Evolutionary conservation across 2,329 filamentous ascomycete genomes (phyloP).

Genomic region (Colletotrichum shisoi): DNA sequence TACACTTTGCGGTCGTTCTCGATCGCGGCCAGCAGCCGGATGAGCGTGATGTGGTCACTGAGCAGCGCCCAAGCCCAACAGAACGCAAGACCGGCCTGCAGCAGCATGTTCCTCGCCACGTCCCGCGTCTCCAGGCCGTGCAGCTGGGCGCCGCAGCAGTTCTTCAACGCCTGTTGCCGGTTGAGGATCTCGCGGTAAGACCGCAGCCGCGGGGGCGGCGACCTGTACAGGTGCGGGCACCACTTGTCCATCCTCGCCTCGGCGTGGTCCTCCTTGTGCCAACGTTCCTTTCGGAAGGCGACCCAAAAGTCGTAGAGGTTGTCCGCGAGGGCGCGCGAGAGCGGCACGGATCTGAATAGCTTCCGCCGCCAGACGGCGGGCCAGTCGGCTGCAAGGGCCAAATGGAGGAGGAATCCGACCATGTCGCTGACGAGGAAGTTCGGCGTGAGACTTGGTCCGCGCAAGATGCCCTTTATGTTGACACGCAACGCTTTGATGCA

Average conservation of each 20-base stretch:
- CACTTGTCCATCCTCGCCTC: constrained; percentile 19
- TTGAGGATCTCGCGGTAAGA: constrained; percentile 39
- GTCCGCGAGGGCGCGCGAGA: constrained; percentile 2
- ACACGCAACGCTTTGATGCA: constrained; percentile 20
- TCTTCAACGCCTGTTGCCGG: constrained; percentile 35
- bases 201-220: constrained; percentile 26
- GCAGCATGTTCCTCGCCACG: constrained; percentile 25
- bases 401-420: constrained; percentile 6
- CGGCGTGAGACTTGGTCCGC: neutral
- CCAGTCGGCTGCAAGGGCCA: constrained; percentile 25
- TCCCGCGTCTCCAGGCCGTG: constrained; percentile 21
- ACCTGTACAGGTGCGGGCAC: constrained; percentile 20
- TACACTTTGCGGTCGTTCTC: constrained; percentile 11
- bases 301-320: constrained; percentile 15
- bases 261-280: constrained; percentile 24
- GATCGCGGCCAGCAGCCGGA: constrained; percentile 22
- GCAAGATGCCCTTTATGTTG: constrained; percentile 22
- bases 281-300: constrained; percentile 26
- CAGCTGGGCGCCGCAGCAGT: constrained; percentile 28
- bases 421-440: constrained; percentile 29
- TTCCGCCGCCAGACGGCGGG: constrained; percentile 8
- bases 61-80: constrained; percentile 31
- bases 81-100: constrained; percentile 28
- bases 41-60: constrained; percentile 16
- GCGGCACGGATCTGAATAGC: constrained; percentile 5